Conservation (phyloP, 352 stramenopile species). For the Globisporangium okanoganense region DNA sequence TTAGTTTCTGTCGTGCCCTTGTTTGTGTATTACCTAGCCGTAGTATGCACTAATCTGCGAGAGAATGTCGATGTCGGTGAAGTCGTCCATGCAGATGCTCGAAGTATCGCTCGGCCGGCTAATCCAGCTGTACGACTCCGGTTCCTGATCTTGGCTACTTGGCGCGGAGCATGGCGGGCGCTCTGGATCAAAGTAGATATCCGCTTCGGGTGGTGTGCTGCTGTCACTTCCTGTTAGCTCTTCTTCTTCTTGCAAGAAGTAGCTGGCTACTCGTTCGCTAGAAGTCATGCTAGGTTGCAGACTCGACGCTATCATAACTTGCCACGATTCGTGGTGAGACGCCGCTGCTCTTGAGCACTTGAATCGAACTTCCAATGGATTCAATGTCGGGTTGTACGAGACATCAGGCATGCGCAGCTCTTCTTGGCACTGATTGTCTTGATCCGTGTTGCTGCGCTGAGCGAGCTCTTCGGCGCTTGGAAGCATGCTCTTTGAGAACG, state of each 20-base stretch:
- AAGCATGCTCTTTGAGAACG: background rate
- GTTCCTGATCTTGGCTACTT: background rate
- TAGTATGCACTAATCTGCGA: constrained; percentile 47
- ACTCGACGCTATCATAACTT: constrained; percentile 38
- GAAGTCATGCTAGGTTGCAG: constrained; percentile 19
- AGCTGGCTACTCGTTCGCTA: background rate
- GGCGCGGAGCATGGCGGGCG: background rate
- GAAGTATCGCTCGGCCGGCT: constrained; percentile 15
- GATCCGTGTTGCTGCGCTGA: background rate
- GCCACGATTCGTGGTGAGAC: constrained; percentile 18
- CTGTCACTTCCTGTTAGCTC: background rate
- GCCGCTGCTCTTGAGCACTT: constrained; percentile 21
- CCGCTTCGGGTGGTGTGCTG: background rate
- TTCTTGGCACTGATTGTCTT: background rate
- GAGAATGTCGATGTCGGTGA: constrained; percentile 45
- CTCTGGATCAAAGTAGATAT: background rate
- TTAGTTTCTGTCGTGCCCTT: background rate
- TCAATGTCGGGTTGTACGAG: constrained; percentile 34
- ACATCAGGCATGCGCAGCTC: constrained; percentile 27
- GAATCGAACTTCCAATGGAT: constrained; percentile 51
- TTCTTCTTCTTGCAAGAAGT: constrained; percentile 4
- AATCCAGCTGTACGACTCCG: constrained; percentile 11
- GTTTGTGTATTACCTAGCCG: constrained; percentile 6
- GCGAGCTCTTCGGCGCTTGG: background rate
- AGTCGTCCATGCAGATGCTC: constrained; percentile 54